Evolutionary conservation across 2,329 filamentous ascomycete species (phyloP).

Genomic region (Penicillium sumatraense): DNA sequence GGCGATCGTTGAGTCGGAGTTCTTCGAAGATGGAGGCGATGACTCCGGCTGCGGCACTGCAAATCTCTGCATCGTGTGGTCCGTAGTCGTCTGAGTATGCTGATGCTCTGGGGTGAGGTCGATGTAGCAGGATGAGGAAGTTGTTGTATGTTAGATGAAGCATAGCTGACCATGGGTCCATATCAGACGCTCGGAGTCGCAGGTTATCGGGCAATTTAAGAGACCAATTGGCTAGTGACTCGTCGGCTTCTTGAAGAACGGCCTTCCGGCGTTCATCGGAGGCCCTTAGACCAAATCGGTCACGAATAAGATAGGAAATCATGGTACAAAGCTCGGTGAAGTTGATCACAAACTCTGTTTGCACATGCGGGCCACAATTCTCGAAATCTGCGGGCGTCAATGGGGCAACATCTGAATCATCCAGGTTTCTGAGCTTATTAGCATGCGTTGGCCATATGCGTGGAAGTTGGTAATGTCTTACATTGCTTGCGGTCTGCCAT

Average conservation of each 20-base stretch:
- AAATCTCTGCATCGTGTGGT: conserved; percentile 51
- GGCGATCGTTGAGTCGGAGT: conserved; percentile 45
- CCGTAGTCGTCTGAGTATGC: conserved; percentile 51
- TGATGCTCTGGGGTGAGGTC: conserved; percentile 48
- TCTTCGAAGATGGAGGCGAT: conserved; percentile 52
- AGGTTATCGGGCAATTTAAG: conserved; percentile 46
- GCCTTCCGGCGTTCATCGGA: conserved; percentile 47
- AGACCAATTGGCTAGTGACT: conserved; percentile 48
- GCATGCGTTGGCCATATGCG: background rate
- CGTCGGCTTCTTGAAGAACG: conserved; percentile 47
- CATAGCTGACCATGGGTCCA: conserved; percentile 50
- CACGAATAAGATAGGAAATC: conserved; percentile 51
- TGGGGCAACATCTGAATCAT: conserved; percentile 56
- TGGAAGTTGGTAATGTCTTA: conserved; percentile 26
- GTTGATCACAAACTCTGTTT: conserved; percentile 52
- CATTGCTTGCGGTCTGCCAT: conserved; percentile 59
- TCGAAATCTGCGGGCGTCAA: conserved; percentile 53
- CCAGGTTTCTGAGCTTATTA: conserved; percentile 44
- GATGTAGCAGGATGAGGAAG: conserved; percentile 51
- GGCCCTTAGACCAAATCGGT: conserved; percentile 47
- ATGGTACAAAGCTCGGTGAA: conserved; percentile 57
- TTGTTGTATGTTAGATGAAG: conserved; percentile 53
- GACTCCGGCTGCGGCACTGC: conserved; percentile 49
- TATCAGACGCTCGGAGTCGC: conserved; percentile 45
- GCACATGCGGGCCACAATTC: conserved; percentile 50